Conservation (phyloP, 352 stramenopile genomes). For the Globisporangium middletonii region DNA sequence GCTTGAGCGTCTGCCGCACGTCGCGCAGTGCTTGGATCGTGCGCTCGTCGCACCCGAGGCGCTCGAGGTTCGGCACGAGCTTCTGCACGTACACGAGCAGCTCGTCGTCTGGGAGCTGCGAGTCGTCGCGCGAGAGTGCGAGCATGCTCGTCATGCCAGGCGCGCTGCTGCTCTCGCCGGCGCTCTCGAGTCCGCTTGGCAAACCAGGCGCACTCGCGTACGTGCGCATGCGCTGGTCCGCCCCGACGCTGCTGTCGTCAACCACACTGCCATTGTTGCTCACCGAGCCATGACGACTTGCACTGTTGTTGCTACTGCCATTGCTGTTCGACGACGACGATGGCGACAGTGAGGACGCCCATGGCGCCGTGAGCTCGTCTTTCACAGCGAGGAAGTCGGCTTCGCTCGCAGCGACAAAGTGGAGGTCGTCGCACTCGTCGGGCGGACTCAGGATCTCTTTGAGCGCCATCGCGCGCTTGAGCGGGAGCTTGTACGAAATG, state of each 20-base stretch:
- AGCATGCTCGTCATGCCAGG: not conserved
- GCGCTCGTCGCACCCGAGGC: conserved; percentile 14
- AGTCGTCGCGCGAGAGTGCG: not conserved
- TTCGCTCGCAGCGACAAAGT: conserved; percentile 12
- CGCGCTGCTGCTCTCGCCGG: not conserved
- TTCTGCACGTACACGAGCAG: conserved; percentile 15
- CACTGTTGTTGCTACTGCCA: not conserved
- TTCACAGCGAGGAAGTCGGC: conserved; percentile 8
- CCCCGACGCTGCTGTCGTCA: not conserved
- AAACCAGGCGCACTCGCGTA: no score
- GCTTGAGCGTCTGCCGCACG: conserved; percentile 14
- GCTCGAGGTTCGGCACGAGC: conserved; percentile 17
- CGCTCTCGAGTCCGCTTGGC: no score
- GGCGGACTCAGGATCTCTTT: conserved; percentile 12
- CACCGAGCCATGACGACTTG: not conserved
- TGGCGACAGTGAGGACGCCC: not conserved
- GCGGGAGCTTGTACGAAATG: conserved; percentile 7
- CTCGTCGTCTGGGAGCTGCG: conserved; percentile 6
- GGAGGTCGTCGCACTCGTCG: conserved; percentile 10
- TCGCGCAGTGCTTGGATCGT: conserved; percentile 15
- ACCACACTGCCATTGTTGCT: not conserved
- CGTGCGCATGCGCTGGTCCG: not conserved
- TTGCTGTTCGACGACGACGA: not conserved
- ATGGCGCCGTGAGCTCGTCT: conserved; percentile 6
- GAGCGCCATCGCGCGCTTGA: conserved; percentile 13